These are phyloP conservation scores for Talaromyces islandicus DNA, from an alignment of 2,329 filamentous ascomycete species.

Conservation along the genomic window DNA sequence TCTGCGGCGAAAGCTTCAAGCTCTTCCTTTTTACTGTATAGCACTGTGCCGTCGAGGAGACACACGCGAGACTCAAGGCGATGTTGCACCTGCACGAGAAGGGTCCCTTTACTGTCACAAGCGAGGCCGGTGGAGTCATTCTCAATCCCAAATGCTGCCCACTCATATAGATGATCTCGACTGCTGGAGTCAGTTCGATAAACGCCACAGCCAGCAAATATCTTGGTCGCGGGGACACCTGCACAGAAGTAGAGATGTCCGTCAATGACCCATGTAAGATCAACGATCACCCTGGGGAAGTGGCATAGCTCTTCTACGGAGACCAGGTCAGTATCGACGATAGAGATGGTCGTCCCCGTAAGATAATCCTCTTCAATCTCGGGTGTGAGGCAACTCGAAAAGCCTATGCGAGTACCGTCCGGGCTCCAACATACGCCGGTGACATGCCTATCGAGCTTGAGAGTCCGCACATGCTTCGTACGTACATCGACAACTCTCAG, in stretches of 20 bases:
- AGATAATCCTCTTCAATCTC: not conserved
- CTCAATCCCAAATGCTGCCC: not conserved
- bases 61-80: constrained; percentile 1
- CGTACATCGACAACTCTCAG: constrained; percentile 11
- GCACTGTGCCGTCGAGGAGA: not conserved
- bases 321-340: not conserved
- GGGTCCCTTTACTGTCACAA: not conserved
- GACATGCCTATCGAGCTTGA: constrained; percentile 10
- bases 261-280: constrained; percentile 1
- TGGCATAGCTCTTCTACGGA: constrained; percentile 1
- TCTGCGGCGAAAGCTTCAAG: constrained; percentile 1
- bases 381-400: not conserved
- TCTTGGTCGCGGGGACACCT: constrained; percentile 1
- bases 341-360: not conserved
- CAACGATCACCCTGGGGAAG: not conserved
- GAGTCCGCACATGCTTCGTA: constrained; percentile 9
- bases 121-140: not conserved
- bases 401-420: constrained; percentile 11
- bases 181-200: not conserved
- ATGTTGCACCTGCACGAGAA: constrained; percentile 3
- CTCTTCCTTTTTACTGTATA: constrained; percentile 1
- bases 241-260: constrained; percentile 2
- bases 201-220: not conserved
- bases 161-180: not conserved
- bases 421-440: constrained; percentile 10